Base-by-base conservation (phyloP, 2,329 filamentous ascomycete genomes). In the Furcasterigmium sp. region DNA sequence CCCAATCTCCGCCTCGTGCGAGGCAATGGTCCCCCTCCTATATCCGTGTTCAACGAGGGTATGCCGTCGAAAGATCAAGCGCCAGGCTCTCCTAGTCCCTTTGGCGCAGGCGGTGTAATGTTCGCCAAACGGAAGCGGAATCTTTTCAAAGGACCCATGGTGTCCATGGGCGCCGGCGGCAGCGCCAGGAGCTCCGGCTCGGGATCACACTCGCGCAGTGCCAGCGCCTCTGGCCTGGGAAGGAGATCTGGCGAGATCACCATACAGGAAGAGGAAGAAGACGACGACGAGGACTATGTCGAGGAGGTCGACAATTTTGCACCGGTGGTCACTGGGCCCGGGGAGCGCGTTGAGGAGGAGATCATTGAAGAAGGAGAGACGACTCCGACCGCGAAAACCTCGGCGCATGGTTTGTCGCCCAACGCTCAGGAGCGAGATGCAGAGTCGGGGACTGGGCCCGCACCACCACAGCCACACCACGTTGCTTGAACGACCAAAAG, bases 1-100 rank as follows among this genome's bases (percentile, higher is more conserved):
- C 87, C 82, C 41, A 94, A 91, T 52, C 87, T 96, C 46, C 84
- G 91, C 3, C 72, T 96, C 11, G 87, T 91, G 2, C 80, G 90
- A 23, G 82, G 74, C 13, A 61, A 71, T 0, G 70, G 73, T 1
- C 65, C 76, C 0, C 69, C 75, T 9, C 65, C 75, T 0, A 56
- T 78, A 18, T 69, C 65, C 26, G 56, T 73, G 9, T 82, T 80
- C 53, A 80, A 80, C 47, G 80, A 84, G 55, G 72, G 70, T 14
- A 74, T 79, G 65, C 73, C 76, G 1, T 55, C 54, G 3, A 50
- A 53, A 5, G 55, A 52, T 39, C 58, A 75, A 58, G 59, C 73
- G 44, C 70, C 69, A 5, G 69, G 72, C 1, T 80, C 75, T 5
- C 75, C 76, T 1, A 81, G 75, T 19, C 82, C 81, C 1, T 78